Percentiles rank a stretch among this genome's conserved stretches.
These are phyloP conservation scores for Epithemia pelagica DNA, from an alignment of 108 stramenopile species.

Conservation along the genomic window DNA sequence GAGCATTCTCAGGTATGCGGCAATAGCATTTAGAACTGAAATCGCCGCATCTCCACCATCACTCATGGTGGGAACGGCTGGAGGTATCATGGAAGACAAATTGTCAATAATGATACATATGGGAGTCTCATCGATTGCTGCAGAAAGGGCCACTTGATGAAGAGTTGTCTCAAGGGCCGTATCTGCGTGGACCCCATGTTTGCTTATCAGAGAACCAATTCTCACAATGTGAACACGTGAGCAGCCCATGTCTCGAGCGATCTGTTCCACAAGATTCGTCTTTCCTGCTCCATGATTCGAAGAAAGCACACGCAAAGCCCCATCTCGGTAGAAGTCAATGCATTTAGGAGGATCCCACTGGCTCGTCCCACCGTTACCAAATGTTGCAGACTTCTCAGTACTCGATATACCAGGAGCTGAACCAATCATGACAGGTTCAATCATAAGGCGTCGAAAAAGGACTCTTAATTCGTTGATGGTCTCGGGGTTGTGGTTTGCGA, in stretches of 20 bases:
- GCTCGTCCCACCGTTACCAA: background rate
- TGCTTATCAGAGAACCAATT: constrained; percentile 52
- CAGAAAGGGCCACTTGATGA: constrained; percentile 44
- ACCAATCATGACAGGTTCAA: background rate
- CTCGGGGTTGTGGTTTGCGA: background rate
- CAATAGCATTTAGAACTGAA: constrained; percentile 57
- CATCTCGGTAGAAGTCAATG: background rate
- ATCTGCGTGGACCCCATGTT: constrained; percentile 70
- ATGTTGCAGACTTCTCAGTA: background rate
- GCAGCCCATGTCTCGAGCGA: constrained; percentile 47
- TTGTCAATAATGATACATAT: constrained; percentile 73
- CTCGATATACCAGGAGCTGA: background rate
- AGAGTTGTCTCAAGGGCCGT: constrained; percentile 62
- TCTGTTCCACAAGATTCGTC: constrained; percentile 45
- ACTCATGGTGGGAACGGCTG: constrained; percentile 15
- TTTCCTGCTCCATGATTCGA: constrained; percentile 56
- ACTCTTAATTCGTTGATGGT: background rate
- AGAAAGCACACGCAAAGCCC: constrained; percentile 37
- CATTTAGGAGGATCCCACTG: background rate
- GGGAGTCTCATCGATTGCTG: constrained; percentile 28
- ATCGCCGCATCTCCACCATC: constrained; percentile 49
- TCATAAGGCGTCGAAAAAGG: background rate
- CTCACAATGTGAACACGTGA: constrained; percentile 49
- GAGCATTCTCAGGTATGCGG: constrained; percentile 52
- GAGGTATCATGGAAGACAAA: constrained; percentile 54